These are phyloP conservation scores for Bonia amplexicaulis DNA, from an alignment of 176 grass and related monocot species.

Conservation along the genomic window DNA sequence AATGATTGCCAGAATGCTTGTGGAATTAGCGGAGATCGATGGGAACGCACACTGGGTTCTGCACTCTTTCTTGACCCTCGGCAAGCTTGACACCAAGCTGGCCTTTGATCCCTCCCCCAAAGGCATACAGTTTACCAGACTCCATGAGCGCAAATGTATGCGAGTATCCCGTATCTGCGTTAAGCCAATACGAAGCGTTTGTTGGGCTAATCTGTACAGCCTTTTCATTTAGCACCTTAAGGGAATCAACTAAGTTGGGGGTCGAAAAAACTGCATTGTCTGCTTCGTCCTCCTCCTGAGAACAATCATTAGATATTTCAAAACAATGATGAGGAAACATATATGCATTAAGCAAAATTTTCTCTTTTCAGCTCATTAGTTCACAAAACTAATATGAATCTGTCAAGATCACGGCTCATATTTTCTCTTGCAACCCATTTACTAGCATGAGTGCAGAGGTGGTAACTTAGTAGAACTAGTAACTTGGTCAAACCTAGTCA, in stretches of 20 bases:
- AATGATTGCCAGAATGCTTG: neutral
- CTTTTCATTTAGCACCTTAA: constrained; percentile 23
- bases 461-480: neutral
- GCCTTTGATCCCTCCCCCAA: constrained; percentile 35
- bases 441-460: neutral
- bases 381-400: neutral
- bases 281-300: constrained; percentile 20
- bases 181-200: constrained; percentile 26
- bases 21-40: neutral
- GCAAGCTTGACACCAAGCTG: constrained; percentile 58
- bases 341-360: too few relatives aligned
- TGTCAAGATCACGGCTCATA: neutral
- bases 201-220: constrained; percentile 45
- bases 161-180: accelerated
- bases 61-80: constrained; percentile 3
- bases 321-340: neutral
- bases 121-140: constrained; percentile 47
- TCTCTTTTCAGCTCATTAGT: neutral
- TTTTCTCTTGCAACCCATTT: neutral
- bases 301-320: neutral
- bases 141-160: constrained; percentile 48
- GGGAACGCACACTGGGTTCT: constrained; percentile 4
- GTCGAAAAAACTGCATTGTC: neutral
- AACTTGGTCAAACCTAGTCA: neutral
- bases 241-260: constrained; percentile 33